Conservation (phyloP, 164 flowering plant genomes). For the Stephania yunnanensis region DNA sequence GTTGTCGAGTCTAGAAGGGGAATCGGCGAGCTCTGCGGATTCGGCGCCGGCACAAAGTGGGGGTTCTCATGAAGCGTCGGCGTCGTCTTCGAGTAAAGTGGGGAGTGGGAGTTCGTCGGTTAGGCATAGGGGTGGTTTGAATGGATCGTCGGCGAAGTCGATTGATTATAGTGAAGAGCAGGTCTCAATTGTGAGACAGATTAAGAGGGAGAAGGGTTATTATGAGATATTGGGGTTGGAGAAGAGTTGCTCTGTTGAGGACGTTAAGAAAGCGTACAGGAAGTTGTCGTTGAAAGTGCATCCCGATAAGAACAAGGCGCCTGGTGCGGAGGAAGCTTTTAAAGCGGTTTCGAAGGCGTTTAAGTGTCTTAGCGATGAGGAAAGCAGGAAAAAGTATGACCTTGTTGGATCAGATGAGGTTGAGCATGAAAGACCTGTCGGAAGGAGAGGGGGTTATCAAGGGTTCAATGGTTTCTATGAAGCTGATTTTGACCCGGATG, state of each 20-base stretch:
- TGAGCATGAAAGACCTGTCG: conserved; percentile 35
- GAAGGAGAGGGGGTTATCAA: conserved; percentile 25
- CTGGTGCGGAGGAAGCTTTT: conserved; percentile 94
- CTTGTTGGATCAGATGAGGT: conserved; percentile 52
- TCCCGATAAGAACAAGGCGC: conserved; percentile 88
- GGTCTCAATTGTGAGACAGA: conserved; percentile 55
- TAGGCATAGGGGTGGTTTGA: conserved; percentile 29
- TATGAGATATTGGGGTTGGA: conserved; percentile 80
- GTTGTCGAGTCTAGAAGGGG: conserved; percentile 28
- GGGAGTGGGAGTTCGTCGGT: conserved; percentile 1
- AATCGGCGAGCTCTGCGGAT: conserved; percentile 14
- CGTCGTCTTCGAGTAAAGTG: not conserved
- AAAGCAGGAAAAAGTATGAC: conserved; percentile 61
- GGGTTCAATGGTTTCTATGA: conserved; percentile 70
- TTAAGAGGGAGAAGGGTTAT: conserved; percentile 72
- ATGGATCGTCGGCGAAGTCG: conserved; percentile 26
- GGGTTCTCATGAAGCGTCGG: not conserved
- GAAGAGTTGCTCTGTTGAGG: conserved; percentile 62
- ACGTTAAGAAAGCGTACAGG: conserved; percentile 75
- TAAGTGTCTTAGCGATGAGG: conserved; percentile 79
- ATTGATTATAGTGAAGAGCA: conserved; percentile 66
- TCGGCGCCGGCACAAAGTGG: not conserved
- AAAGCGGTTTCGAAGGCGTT: conserved; percentile 88
- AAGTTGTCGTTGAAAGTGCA: conserved; percentile 86
- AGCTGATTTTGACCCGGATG: conserved; percentile 74